Conservation (phyloP, 495 filamentous ascomycete genomes). For the Beverwykella pulmonaria region DNA sequence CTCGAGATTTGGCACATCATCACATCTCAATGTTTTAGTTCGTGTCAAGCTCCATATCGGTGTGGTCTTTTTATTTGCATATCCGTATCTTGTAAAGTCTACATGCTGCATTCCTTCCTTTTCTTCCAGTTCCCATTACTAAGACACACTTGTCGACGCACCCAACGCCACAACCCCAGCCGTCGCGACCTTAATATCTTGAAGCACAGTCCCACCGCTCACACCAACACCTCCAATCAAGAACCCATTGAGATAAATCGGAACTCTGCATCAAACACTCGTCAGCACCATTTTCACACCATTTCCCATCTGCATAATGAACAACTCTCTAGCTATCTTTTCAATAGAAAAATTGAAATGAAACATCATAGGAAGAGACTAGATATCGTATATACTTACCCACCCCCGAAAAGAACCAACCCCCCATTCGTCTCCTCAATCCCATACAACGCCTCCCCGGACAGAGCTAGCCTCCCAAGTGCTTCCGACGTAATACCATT, state of each 20-base stretch:
- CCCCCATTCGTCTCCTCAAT: conserved; percentile 29
- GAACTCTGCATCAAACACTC: not conserved
- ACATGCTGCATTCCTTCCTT: too few relatives aligned
- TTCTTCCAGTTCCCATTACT: too few relatives aligned
- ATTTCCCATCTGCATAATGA: not conserved
- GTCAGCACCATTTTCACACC: not conserved
- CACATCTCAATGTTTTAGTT: too few relatives aligned
- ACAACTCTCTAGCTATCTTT: too few relatives aligned
- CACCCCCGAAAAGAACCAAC: conserved; percentile 23
- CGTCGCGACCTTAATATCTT: conserved; percentile 19
- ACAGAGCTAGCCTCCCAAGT: not conserved
- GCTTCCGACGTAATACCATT: conserved; percentile 4
- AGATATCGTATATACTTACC: too few relatives aligned
- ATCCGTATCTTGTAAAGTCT: too few relatives aligned
- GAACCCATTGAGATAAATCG: conserved; percentile 20
- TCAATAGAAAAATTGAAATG: too few relatives aligned
- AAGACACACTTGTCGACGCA: not conserved
- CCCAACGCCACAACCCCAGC: conserved; percentile 9
- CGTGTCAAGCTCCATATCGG: too few relatives aligned
- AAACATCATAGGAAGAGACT: too few relatives aligned
- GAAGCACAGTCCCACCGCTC: conserved; percentile 6
- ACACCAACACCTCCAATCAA: conserved; percentile 27
- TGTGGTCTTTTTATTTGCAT: too few relatives aligned
- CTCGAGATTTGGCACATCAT: too few relatives aligned
- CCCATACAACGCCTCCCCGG: conserved; percentile 13